Percentiles rank a stretch among this genome's conserved stretches.
phyloP scores from a whole-genome alignment of 371 early-diverging fungal genomes.

The Batkoa obscura region DNA sequence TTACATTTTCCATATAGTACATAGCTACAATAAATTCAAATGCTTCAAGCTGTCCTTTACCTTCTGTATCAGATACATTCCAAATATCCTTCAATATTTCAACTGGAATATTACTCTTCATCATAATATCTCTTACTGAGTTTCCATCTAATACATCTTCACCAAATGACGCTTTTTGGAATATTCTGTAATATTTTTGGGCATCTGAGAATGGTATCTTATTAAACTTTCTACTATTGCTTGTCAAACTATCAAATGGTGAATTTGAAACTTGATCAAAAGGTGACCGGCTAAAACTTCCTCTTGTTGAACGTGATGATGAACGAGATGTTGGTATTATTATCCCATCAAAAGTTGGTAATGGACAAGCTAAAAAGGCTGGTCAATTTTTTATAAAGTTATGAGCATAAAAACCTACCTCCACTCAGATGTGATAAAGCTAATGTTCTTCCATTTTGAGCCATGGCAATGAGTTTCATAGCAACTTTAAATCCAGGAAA shows the following conservation, averaged over 20 bases:
- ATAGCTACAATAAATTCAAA: conserved; percentile 70
- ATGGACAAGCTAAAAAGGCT: neutral
- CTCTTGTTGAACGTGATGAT: neutral
- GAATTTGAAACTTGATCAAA: neutral
- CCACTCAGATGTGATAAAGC: conserved; percentile 21
- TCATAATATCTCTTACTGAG: conserved; percentile 14
- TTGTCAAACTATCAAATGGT: neutral
- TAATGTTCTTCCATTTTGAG: conserved; percentile 48
- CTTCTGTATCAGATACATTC: conserved; percentile 35
- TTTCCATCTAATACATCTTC: conserved; percentile 7
- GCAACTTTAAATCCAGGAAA: conserved; percentile 53
- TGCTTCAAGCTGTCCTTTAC: conserved; percentile 39
- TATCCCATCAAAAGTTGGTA: neutral
- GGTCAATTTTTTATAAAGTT: neutral
- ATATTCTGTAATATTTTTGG: conserved; percentile 5
- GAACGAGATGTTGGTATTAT: neutral
- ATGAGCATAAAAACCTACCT: conserved; percentile 13
- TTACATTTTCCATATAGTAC: conserved; percentile 47
- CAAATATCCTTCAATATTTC: conserved; percentile 15
- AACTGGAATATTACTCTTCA: conserved; percentile 16
- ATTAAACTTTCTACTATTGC: neutral
- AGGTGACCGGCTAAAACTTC: neutral
- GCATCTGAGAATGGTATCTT: neutral
- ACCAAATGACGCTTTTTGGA: conserved; percentile 1
- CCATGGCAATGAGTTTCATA: conserved; percentile 71